Base-by-base conservation (phyloP, 305 asterid species). In the Vinca major region DNA sequence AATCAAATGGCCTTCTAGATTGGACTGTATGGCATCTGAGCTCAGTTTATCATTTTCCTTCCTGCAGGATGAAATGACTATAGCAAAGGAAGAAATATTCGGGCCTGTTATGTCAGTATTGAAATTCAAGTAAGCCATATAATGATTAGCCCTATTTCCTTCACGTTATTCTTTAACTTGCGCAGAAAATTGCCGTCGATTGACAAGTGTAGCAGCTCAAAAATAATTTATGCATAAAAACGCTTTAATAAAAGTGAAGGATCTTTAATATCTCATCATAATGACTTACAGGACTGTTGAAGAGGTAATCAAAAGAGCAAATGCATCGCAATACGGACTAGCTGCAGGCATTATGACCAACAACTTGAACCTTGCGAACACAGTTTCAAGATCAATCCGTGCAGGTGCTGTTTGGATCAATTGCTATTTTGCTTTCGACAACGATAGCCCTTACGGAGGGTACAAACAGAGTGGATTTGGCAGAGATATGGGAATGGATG, bases 291-390 rank as follows among this genome's bases (percentile, higher is more conserved):
- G 96, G 85, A 87, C 72, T 2, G 71, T 80, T 2, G 96, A 87
- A 45, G 94, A 89, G 80, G 96, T 74, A 5, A 84, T 87, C 56
- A 79, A 80, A 84, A 76, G 91, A 54, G 96, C 90, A 0, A 87
- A 89, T 49, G 65, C 73, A 47, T 80, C 85, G 4, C 83, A 76
- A 50, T 89, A 89, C 19, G 96, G 96, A 67, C 48, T 89, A 17
- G 94, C 96, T 33, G 91, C 94, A 0, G 94, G 96, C 51, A 37
- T 89, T 0, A 82, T 89, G 94, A 89, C 96, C 0, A 85, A 89
- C 40, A 67, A 89, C 77, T 67, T 87, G 66, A 84, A 89, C 84
- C 75, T 70, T 40, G 94, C 94, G 2, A 89, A 89, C 81, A 89
- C 91, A 4, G 91, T 89, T 37, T 80, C 96, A 20, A 78, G 94